Conservation (phyloP, 805 yeast species). For the Pichia manshurica region DNA sequence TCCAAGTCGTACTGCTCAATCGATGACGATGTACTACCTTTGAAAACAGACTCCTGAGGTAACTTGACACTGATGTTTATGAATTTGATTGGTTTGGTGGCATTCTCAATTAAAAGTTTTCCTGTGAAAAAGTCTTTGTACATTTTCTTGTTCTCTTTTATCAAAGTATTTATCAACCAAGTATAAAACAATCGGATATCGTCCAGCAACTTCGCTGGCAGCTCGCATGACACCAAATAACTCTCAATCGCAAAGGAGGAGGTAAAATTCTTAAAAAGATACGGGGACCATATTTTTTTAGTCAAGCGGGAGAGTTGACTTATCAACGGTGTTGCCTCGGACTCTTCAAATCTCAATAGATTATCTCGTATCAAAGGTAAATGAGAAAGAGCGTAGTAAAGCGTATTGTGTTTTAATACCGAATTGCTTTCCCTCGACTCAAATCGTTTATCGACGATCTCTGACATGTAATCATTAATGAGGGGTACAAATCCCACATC, state of each 20-base stretch:
- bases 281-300: constrained; percentile 60
- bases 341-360: constrained; percentile 29
- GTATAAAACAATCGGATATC: constrained; percentile 42
- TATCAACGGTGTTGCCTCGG: constrained; percentile 26
- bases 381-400: constrained; percentile 53
- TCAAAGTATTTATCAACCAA: constrained; percentile 53
- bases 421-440: neutral
- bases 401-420: constrained; percentile 35
- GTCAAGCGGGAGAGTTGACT: constrained; percentile 40
- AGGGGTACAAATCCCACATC: constrained; percentile 63
- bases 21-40: constrained; percentile 38
- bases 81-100: constrained; percentile 33
- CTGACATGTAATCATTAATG: constrained; percentile 47
- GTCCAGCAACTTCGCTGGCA: constrained; percentile 39
- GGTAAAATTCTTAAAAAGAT: constrained; percentile 52
- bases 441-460: neutral
- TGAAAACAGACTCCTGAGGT: constrained; percentile 54
- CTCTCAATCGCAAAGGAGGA: constrained; percentile 65
- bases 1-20: constrained; percentile 48
- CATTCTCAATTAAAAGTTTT: constrained; percentile 25
- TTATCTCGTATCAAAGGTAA: constrained; percentile 43
- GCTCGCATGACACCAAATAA: constrained; percentile 33
- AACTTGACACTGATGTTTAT: constrained; percentile 54
- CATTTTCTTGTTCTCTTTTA: constrained; percentile 27
- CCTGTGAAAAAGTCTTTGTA: constrained; percentile 47